A percentile compares a stretch with the other conserved stretches of the same genome.
phyloP scores from a whole-genome alignment of 768 basidiomycete genomes.

The Psilocybe sp. region DNA sequence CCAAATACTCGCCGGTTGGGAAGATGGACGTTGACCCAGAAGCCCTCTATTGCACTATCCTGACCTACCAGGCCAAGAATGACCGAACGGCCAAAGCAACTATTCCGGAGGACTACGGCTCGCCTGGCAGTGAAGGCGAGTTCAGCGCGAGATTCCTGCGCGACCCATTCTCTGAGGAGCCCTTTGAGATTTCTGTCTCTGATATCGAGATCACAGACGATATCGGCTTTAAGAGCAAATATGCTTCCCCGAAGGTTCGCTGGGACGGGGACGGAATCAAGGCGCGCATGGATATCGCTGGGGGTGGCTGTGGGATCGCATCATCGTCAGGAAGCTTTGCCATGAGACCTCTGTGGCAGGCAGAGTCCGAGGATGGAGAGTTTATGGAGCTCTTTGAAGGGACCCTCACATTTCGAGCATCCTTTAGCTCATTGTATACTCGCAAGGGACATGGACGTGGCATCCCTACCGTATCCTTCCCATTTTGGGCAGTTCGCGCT shows the following conservation, averaged over 20 bases:
- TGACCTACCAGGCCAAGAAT: too few species aligned
- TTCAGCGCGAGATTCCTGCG: slow-evolving; percentile 8
- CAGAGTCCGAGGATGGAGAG: slow-evolving; percentile 5
- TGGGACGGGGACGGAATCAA: not conserved
- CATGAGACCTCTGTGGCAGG: slow-evolving; percentile 31
- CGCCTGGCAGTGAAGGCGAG: slow-evolving; percentile 4
- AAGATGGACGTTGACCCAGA: too few species aligned
- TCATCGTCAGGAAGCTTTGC: slow-evolving; percentile 30
- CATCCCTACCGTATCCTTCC: slow-evolving; percentile 18
- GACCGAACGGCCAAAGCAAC: slow-evolving; percentile 5
- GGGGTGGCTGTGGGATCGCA: slow-evolving; percentile 28
- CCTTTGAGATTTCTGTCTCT: not conserved
- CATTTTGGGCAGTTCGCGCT: slow-evolving; percentile 38
- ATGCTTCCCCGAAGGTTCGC: not conserved
- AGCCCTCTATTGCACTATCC: too few species aligned
- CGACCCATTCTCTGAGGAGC: not conserved
- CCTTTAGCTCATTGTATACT: slow-evolving; percentile 29
- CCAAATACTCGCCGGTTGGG: too few species aligned
- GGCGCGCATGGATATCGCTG: slow-evolving; percentile 9
- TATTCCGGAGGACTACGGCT: not conserved
- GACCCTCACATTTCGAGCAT: slow-evolving; percentile 31
- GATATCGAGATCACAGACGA: not conserved
- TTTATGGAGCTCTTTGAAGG: slow-evolving; percentile 36
- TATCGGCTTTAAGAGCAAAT: not conserved
- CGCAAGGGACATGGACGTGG: slow-evolving; percentile 34